Evolutionary conservation across 345 rosid species (phyloP), one percentile per base, ranked within the genome.

Genomic region (Salix caprea): DNA sequence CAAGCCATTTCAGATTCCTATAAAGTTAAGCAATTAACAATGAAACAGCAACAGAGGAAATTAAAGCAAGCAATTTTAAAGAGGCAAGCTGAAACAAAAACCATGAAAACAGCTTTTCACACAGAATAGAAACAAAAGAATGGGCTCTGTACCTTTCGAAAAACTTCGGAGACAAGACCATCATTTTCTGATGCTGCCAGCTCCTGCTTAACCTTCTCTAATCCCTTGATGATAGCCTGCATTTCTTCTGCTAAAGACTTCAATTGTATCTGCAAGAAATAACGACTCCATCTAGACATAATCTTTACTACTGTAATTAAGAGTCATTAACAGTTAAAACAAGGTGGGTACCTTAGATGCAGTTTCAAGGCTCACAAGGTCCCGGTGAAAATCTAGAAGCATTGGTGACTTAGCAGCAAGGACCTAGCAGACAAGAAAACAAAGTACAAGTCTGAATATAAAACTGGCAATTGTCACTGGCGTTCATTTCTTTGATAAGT

Each of bases 181-280:
- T 96, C 99, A 82, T 85, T 88, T 84, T 91, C 97, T 28, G 97
- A 96, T 70, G 95, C 95, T 65, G 42, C 77, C 62, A 94, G 87
- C 86, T 96, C 99, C 87, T 92, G 98, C 76, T 89, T 90, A 66
- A 96, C 85, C 87, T 94, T 96, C 79, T 94, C 98, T 81, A 96
- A 82, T 71, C 98, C 99, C 88, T 92, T 96, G 81, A 85, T 91
- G 75, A 96, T 90, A 72, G 98, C 98, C 86, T 94, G 97, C 99
- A 96, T 96, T 91, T 96, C 99, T 79, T 94, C 99, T 13, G 98
- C 98, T 81, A 96, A 84, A 39, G 92, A 89, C 83, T 94, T 96
- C 88, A 96, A 74, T 91, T 94, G 99, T 90, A 92, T 92, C 98
- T 96, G 88, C 87, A 82, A 76, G 50, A 24, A 73, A 76, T 37